Evolutionary conservation across 192 early-diverging fungal genomes (phyloP).

Genomic region (Chytriomyces sp.): DNA sequence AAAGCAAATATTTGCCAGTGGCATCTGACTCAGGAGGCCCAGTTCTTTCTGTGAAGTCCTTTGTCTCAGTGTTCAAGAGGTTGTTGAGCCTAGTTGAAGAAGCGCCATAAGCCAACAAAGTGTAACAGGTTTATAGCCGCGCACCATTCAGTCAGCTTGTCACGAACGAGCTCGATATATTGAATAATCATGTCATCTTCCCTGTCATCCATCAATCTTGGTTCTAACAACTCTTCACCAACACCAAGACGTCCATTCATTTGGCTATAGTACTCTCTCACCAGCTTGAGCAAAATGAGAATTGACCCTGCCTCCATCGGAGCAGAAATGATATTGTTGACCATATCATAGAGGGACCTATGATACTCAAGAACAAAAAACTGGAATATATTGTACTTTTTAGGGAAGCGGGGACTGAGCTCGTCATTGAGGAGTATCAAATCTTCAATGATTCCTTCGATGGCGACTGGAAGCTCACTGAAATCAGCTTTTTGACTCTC

Average conservation of each 20-base stretch:
- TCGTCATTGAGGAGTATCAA: constrained; percentile 87
- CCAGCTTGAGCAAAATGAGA: constrained; percentile 82
- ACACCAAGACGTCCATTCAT: constrained; percentile 89
- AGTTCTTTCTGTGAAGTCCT: constrained; percentile 72
- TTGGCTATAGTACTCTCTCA: constrained; percentile 85
- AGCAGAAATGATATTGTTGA: constrained; percentile 69
- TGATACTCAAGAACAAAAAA: constrained; percentile 96
- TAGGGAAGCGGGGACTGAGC: constrained; percentile 83
- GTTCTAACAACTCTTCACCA: constrained; percentile 84
- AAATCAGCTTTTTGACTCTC: constrained; percentile 62
- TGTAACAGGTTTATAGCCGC: neutral
- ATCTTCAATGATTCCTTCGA: constrained; percentile 87
- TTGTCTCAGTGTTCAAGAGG: constrained; percentile 81
- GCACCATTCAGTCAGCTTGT: constrained; percentile 86
- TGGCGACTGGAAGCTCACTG: constrained; percentile 59
- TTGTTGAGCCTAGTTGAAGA: constrained; percentile 58
- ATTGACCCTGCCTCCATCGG: constrained; percentile 87
- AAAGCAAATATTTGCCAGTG: constrained; percentile 78
- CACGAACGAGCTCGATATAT: constrained; percentile 87
- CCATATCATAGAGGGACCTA: constrained; percentile 80
- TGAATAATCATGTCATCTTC: constrained; percentile 88
- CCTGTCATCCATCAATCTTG: constrained; percentile 86
- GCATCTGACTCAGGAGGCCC: constrained; percentile 76
- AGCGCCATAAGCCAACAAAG: neutral
- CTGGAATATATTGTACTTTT: constrained; percentile 92